Evolutionary conservation across 352 stramenopile species (phyloP).

Genomic region (Globisporangium cederbergense): DNA sequence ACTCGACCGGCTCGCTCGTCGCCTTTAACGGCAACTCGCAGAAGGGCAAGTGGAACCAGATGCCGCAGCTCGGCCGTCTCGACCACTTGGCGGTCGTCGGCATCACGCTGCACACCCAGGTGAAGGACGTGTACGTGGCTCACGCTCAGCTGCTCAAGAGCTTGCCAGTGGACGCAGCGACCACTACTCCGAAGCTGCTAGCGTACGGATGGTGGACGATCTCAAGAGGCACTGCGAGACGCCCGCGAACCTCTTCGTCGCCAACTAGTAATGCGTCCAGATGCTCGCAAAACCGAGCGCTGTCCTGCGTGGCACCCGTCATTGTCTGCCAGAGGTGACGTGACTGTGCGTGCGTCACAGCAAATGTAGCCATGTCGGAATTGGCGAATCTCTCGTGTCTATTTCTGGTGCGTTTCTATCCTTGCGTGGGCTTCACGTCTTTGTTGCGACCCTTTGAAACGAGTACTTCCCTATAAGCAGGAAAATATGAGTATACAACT

Average conservation of each 20-base stretch:
- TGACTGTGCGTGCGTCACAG: background rate
- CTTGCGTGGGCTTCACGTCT: background rate
- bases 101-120: conserved; percentile 41
- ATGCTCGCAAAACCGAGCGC: background rate
- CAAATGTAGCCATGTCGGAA: conserved; percentile 5
- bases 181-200: background rate
- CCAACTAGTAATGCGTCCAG: conserved; percentile 3
- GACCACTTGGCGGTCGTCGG: conserved; percentile 45
- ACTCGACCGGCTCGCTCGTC: conserved; percentile 21
- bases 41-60: conserved; percentile 49
- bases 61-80: conserved; percentile 40
- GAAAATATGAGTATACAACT: background rate
- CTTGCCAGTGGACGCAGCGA: conserved; percentile 19
- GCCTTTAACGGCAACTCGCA: conserved; percentile 28
- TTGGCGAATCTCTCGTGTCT: background rate
- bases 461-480: background rate
- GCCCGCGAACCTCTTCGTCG: background rate
- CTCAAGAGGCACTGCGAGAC: background rate
- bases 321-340: background rate
- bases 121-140: conserved; percentile 32
- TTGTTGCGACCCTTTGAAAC: background rate
- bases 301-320: background rate
- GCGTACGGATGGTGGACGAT: background rate
- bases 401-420: conserved; percentile 6
- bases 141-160: conserved; percentile 28